Conservation (phyloP, 805 yeast species). For the Barnettozyma botsteinii region DNA sequence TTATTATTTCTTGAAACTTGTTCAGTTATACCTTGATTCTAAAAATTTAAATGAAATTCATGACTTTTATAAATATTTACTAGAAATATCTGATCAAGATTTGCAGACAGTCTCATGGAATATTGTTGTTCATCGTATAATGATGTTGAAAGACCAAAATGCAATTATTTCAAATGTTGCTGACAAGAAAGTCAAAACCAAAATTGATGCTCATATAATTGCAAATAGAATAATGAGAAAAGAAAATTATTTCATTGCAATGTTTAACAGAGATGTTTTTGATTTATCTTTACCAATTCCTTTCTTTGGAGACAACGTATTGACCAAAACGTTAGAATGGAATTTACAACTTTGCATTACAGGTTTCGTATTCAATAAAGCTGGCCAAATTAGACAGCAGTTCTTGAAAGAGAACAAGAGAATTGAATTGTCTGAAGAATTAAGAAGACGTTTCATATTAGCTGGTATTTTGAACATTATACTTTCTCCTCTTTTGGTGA, state of each 20-base stretch:
- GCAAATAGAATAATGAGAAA: slow-evolving; percentile 95
- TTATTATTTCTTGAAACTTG: slow-evolving; percentile 45
- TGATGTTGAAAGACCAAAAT: slow-evolving; percentile 73
- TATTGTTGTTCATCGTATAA: slow-evolving; percentile 68
- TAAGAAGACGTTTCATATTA: slow-evolving; percentile 72
- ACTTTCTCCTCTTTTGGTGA: slow-evolving; percentile 79
- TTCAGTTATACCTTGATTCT: slow-evolving; percentile 56
- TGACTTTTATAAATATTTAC: slow-evolving; percentile 66
- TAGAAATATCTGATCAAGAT: slow-evolving; percentile 72
- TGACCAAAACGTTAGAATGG: slow-evolving; percentile 93
- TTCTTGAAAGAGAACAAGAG: slow-evolving; percentile 70
- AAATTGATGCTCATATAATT: slow-evolving; percentile 87
- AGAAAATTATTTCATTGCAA: slow-evolving; percentile 89
- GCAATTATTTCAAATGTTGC: slow-evolving; percentile 45
- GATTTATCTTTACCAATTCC: slow-evolving; percentile 59
- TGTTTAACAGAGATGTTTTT: slow-evolving; percentile 72
- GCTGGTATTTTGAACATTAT: slow-evolving; percentile 83
- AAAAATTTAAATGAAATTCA: slow-evolving; percentile 67
- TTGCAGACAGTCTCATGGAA: slow-evolving; percentile 94
- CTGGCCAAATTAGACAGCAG: slow-evolving; percentile 72
- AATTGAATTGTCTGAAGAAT: slow-evolving; percentile 57
- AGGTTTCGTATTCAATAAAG: slow-evolving; percentile 76
- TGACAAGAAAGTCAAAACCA: slow-evolving; percentile 63
- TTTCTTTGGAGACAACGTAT: slow-evolving; percentile 33
- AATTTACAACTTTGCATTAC: slow-evolving; percentile 81